Evolutionary conservation across 2,329 filamentous ascomycete species (phyloP).

Genomic region (Stenocarpella maydis): DNA sequence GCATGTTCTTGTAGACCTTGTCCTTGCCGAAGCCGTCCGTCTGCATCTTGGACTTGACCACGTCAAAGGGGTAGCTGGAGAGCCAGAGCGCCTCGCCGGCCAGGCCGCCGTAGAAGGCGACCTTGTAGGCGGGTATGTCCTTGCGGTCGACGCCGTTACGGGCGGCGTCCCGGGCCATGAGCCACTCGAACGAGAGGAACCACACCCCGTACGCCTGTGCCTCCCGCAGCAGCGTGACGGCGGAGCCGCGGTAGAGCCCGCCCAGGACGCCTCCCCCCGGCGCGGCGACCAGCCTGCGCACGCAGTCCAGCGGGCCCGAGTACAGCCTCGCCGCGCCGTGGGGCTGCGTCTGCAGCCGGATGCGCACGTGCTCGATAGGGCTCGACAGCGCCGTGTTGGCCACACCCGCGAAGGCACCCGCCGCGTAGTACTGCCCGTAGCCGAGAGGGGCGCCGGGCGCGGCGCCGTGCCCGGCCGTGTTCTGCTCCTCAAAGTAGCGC

Average conservation of each 20-base stretch:
- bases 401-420: constrained; percentile 91
- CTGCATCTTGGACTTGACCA: constrained; percentile 99
- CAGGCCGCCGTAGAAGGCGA: constrained; percentile 90
- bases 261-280: constrained; percentile 69
- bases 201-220: constrained; percentile 94
- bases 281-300: constrained; percentile 77
- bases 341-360: constrained; percentile 94
- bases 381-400: constrained; percentile 88
- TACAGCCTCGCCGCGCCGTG: constrained; percentile 85
- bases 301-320: constrained; percentile 85
- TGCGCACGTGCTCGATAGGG: constrained; percentile 96
- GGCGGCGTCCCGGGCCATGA: constrained; percentile 89
- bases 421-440: constrained; percentile 87
- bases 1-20: constrained; percentile 80
- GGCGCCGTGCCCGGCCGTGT: constrained; percentile 68
- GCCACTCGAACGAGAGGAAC: constrained; percentile 94
- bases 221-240: constrained; percentile 87
- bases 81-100: constrained; percentile 96
- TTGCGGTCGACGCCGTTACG: constrained; percentile 79
- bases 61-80: constrained; percentile 92
- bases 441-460: constrained; percentile 68
- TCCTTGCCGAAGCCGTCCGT: constrained; percentile 84
- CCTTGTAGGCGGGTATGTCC: constrained; percentile 82
- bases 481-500: constrained; percentile 82
- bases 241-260: constrained; percentile 87